A percentile compares a stretch with the other conserved stretches of the same genome.
phyloP scores from a whole-genome alignment of 208 protist species.

The Crithidia acanthocephali region DNA sequence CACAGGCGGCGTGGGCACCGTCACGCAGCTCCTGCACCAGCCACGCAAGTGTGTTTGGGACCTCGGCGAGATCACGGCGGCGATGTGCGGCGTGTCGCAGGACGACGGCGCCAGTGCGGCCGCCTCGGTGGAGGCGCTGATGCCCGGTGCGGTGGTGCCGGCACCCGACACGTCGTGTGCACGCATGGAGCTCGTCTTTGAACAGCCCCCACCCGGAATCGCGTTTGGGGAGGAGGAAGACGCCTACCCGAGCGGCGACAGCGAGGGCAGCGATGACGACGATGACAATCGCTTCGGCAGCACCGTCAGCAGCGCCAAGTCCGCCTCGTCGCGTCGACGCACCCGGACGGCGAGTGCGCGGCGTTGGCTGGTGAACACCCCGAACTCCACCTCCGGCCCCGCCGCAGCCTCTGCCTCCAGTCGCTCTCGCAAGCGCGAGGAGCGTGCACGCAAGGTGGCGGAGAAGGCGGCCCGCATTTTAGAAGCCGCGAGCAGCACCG shows the following conservation, averaged over 20 bases:
- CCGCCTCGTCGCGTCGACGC: background rate
- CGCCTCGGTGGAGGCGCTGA: conserved; percentile 10
- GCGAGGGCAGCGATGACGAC: conserved; percentile 24
- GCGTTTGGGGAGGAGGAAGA: conserved; percentile 29
- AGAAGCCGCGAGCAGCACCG: conserved; percentile 10
- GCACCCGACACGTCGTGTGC: conserved; percentile 15
- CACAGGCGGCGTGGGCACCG: conserved; percentile 53
- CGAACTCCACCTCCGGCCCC: background rate
- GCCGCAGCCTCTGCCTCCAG: background rate
- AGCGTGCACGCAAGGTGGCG: conserved; percentile 28
- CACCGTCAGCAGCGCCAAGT: conserved; percentile 22
- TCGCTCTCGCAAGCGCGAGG: conserved; percentile 39
- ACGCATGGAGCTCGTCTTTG: conserved; percentile 37
- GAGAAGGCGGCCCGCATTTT: conserved; percentile 26
- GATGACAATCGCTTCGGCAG: conserved; percentile 28
- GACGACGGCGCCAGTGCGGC: conserved; percentile 3
- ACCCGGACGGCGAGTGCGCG: conserved; percentile 11
- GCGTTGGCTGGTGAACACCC: background rate
- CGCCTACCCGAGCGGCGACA: conserved; percentile 13
- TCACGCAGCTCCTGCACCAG: conserved; percentile 32
- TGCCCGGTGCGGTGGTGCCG: conserved; percentile 22
- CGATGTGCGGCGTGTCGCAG: conserved; percentile 20
- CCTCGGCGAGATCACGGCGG: conserved; percentile 46
- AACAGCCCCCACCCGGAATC: conserved; percentile 22
- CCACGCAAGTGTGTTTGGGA: conserved; percentile 66